Percentiles rank a stretch among this genome's conserved stretches.
phyloP scores from a whole-genome alignment of 768 basidiomycete species.

The Podaxis rugospora region DNA sequence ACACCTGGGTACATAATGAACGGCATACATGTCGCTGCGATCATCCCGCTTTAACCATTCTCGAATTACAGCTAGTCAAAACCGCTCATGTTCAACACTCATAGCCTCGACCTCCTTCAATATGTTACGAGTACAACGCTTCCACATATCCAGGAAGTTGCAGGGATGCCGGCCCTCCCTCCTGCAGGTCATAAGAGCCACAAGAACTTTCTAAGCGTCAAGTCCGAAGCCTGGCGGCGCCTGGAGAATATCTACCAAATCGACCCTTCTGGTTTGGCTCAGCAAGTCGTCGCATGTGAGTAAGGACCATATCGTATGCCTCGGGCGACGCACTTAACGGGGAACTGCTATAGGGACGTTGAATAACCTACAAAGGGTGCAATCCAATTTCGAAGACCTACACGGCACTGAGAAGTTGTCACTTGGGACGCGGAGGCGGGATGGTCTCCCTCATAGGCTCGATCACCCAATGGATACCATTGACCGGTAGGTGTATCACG shows the following conservation, averaged over 20 bases:
- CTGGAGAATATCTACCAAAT: conserved; percentile 46
- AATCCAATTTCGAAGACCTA: not conserved
- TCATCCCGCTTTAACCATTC: not conserved
- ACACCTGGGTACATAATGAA: conserved; percentile 4
- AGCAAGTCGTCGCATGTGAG: not conserved
- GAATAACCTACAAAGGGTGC: not conserved
- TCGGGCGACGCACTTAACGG: not conserved
- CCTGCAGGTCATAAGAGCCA: conserved; percentile 42
- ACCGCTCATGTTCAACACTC: conserved; percentile 20
- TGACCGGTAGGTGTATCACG: conserved; percentile 29
- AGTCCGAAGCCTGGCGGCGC: conserved; percentile 44
- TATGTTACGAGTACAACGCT: conserved; percentile 45
- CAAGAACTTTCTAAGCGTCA: conserved; percentile 35
- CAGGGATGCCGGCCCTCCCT: conserved; percentile 28
- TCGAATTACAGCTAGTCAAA: not conserved
- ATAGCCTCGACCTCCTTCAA: conserved; percentile 37
- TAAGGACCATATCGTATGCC: not conserved
- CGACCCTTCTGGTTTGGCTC: conserved; percentile 13
- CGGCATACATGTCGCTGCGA: not conserved
- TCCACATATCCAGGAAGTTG: conserved; percentile 32
- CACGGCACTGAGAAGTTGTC: conserved; percentile 1
- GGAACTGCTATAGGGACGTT: not conserved
- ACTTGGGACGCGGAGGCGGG: conserved; percentile 5
- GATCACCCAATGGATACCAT: conserved; percentile 37
- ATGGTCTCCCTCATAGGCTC: conserved; percentile 27